phyloP scores from a whole-genome alignment of 495 filamentous ascomycete species.

The Paragyromitra xinjiangensis region DNA sequence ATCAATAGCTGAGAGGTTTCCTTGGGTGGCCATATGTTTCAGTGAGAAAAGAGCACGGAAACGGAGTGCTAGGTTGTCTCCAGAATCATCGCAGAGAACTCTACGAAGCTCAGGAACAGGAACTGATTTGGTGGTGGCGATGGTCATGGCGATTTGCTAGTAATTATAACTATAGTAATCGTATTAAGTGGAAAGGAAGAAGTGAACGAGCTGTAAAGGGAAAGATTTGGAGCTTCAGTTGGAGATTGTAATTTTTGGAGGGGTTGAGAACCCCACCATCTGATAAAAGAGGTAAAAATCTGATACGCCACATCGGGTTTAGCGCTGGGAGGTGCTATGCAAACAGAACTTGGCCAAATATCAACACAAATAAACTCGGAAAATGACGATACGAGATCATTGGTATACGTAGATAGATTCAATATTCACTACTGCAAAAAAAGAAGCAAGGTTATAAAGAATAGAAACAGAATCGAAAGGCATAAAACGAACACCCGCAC shows the following conservation, averaged over 20 bases:
- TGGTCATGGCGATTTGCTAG: conserved; percentile 54
- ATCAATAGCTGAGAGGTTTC: conserved; percentile 78
- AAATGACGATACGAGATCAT: no score
- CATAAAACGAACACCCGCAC: conserved; percentile 28
- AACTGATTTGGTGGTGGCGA: conserved; percentile 60
- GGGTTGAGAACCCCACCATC: conserved; percentile 51
- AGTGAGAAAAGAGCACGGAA: conserved; percentile 98
- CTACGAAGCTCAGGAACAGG: conserved; percentile 67
- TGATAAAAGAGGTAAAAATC: conserved; percentile 28
- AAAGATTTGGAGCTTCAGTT: conserved; percentile 12
- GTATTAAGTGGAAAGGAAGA: background rate
- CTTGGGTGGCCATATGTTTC: conserved; percentile 83
- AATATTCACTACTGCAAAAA: background rate
- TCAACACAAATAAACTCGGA: background rate
- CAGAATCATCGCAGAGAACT: conserved; percentile 77
- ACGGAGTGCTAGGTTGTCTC: conserved; percentile 80
- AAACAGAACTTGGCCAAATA: background rate
- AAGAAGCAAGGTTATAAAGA: conserved; percentile 7
- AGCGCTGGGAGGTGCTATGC: conserved; percentile 1
- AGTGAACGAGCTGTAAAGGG: background rate
- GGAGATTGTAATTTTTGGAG: conserved; percentile 9
- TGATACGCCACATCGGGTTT: conserved; percentile 17
- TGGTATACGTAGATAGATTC: background rate
- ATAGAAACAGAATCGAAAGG: conserved; percentile 6
- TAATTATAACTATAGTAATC: background rate